Evolutionary conservation across 805 yeast genomes (phyloP).

Genomic region (Starmerella potacharoeniae): DNA sequence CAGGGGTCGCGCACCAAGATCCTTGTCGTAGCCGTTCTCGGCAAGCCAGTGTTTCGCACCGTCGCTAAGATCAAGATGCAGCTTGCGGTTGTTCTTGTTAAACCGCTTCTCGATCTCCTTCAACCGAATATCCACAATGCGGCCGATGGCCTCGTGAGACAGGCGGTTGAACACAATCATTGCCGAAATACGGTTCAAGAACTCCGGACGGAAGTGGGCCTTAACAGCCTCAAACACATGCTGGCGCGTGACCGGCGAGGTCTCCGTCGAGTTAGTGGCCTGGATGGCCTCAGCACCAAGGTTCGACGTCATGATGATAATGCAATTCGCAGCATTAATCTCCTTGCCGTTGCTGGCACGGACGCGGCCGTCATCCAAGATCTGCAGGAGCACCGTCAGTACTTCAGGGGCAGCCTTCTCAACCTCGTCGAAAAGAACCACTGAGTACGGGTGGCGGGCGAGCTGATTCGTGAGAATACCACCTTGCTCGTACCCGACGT

Average conservation of each 20-base stretch:
- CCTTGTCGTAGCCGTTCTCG: conserved; percentile 77
- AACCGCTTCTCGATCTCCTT: conserved; percentile 78
- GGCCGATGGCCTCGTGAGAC: conserved; percentile 80
- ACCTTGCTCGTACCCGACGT: conserved; percentile 95
- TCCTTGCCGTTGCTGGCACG: conserved; percentile 91
- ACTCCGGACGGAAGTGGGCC: conserved; percentile 92
- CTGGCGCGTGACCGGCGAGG: conserved; percentile 58
- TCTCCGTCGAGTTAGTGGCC: conserved; percentile 44
- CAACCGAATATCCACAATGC: conserved; percentile 79
- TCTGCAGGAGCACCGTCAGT: conserved; percentile 77
- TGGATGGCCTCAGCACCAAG: conserved; percentile 87
- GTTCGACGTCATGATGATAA: conserved; percentile 93
- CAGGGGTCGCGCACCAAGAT: conserved; percentile 94
- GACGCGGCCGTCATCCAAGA: conserved; percentile 92
- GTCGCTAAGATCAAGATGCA: conserved; percentile 60
- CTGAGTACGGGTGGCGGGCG: conserved; percentile 86
- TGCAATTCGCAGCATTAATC: conserved; percentile 83
- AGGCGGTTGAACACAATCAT: conserved; percentile 88
- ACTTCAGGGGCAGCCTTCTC: conserved; percentile 99
- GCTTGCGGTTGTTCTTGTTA: conserved; percentile 67
- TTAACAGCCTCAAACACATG: conserved; percentile 75
- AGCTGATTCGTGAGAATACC: conserved; percentile 90
- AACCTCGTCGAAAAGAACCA: conserved; percentile 91
- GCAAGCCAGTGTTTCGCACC: conserved; percentile 75
- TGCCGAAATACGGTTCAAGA: conserved; percentile 88